Base-by-base conservation (phyloP, 495 filamentous ascomycete genomes). In the Rostrohypoxylon terebratum region DNA sequence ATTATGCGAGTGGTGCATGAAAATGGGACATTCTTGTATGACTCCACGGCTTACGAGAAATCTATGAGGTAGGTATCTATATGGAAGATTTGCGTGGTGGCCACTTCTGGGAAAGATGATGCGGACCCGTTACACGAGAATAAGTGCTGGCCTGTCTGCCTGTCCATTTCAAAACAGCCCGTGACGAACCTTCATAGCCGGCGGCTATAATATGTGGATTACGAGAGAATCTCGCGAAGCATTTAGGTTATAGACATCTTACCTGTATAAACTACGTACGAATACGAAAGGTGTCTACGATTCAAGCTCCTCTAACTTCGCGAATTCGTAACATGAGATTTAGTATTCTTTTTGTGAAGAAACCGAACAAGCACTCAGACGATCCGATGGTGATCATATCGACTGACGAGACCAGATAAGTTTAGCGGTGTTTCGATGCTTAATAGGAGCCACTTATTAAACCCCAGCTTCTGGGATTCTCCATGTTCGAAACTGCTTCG, bases 401-500 rank as follows among this genome's bases (percentile, higher is more conserved):
- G 55, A 59, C 21, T 23, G 20, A 59, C 31, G 42, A 59, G 14
- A 21, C 25, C n/a, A 13, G 34, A 13, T 10, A 45, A n/a, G 38
- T 14, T 42, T 42, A 42, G 38, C 13, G 13, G 23, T 47, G 34
- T 34, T 55, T 55, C 16, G 16, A 58, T n/a, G 25, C 59, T 64
- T 59, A 70, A 25, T 6, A 63, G 2, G 8, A 14, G n/a, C 40
- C 42, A 45, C 45, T 8, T 18, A 31, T 38, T 44, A 28, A 40
- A 60, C 23, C 57, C 55, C 50, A 54, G 38, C 31, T 48, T 58
- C 44, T 13, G 23, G 9, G 68, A 14, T 63, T 25, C 14, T 47
- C 42, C 42, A 45, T 20, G 42, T 67, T 67, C 62, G 48, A 67
- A 51, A 53, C 16, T 47, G 63, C 67, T 63, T 72, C 63, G 55